Evolutionary conservation across 257 asterid species (phyloP), one percentile per base, ranked within the genome.

Genomic region (Rubia yunnanensis): DNA sequence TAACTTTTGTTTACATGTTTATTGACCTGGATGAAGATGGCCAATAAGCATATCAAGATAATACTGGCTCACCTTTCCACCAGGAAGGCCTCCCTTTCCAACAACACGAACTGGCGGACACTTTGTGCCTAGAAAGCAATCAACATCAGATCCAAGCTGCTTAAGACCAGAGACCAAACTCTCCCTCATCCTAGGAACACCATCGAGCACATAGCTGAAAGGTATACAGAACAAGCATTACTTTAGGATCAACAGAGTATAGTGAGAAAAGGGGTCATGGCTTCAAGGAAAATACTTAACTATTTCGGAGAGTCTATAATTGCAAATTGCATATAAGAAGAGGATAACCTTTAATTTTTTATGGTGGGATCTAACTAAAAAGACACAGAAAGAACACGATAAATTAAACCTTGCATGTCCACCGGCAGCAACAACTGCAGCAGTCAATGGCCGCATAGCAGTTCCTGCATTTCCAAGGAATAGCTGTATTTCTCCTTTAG

Each of bases 391-490:
- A 23, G 67, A 66, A 46, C 49, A 67, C 4, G 34, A 35, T 26
- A 41, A 52, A 48, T 50, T 27, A 53, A 60, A 92, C 98, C 85
- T 92, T 39, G 97, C 71, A 66, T 84, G 77, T 70, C 99, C 97
- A 60, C 99, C 99, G 54, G 95, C 99, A 75, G 87, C 96, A 73
- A 85, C 80, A 64, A 92, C 95, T 70, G 97, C 96, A 67, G 99
- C 97, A 69, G 97, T 90, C 87, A 89, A 75, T 32, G 97, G 97
- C 53, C 99, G 95, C 97, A 92, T 92, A 9, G 97, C 99, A 28
- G 99, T 92, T 74, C 99, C 99, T n/a, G 99, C 99, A 83, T 92
- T 92, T 76, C 99, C 99, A 50, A 92, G 82, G 88, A 92, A 92
- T 54, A 92, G 97, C 66, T 87, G 89, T 65, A 92, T 79, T 77